A percentile compares a stretch with the other conserved stretches of the same genome.
phyloP scores from a whole-genome alignment of 1,139 yeast genomes.

The Yamadazyma triangularis region DNA sequence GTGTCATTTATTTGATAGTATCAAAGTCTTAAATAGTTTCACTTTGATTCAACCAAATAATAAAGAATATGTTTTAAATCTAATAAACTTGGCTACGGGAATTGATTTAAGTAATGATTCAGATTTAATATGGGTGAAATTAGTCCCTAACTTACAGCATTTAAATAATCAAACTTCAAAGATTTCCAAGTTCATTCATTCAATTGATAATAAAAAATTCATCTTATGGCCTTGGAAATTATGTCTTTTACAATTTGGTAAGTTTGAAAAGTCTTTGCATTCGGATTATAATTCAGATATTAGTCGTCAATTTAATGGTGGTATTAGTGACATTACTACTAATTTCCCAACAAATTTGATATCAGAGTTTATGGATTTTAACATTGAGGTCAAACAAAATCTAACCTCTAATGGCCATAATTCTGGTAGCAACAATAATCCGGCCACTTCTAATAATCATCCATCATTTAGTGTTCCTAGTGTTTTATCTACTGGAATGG shows the following conservation, averaged over 20 bases:
- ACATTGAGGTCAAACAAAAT: slow-evolving; percentile 20
- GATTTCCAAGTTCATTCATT: slow-evolving; percentile 51
- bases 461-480: slow-evolving; percentile 25
- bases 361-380: slow-evolving; percentile 34
- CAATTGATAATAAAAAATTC: slow-evolving; percentile 51
- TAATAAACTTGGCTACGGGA: slow-evolving; percentile 53
- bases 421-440: not conserved
- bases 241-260: slow-evolving; percentile 54
- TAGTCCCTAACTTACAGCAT: slow-evolving; percentile 64
- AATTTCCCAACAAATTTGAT: slow-evolving; percentile 31
- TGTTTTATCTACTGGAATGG: slow-evolving; percentile 21
- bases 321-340: no score
- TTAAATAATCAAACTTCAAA: slow-evolving; percentile 64
- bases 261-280: slow-evolving; percentile 12
- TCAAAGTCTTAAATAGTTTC: slow-evolving; percentile 36
- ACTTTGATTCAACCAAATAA: slow-evolving; percentile 49
- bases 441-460: slow-evolving; percentile 4
- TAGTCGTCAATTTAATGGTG: no score
- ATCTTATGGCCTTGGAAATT: slow-evolving; percentile 70
- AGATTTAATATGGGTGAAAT: slow-evolving; percentile 50
- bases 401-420: slow-evolving; percentile 3
- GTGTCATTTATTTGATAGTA: slow-evolving; percentile 52
- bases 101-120: slow-evolving; percentile 23
- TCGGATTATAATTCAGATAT: not conserved
- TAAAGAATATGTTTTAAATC: slow-evolving; percentile 40